Base-by-base conservation (phyloP, 192 early-diverging fungal genomes). In the Backusella sp. region DNA sequence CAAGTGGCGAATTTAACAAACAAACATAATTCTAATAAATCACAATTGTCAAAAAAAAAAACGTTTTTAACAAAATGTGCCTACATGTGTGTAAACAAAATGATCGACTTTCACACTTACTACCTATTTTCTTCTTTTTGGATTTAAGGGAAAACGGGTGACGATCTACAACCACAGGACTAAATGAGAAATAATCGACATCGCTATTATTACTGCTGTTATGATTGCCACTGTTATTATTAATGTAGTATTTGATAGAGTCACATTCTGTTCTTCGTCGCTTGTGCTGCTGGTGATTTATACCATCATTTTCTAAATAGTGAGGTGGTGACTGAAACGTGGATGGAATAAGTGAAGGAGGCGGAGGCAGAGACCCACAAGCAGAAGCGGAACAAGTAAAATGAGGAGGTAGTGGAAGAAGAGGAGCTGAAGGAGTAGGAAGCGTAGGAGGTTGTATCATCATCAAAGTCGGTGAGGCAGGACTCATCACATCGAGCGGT, bases 1-100 rank as follows among this genome's bases (percentile, higher is more conserved):
- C 88, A 84, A 76, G 82, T 81, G 12, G 80, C 83, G 65, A 89
- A 87, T 72, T 84, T 84, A 68, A 86, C 86, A 76, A 88, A 93
- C 5, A 91, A 79, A 11, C 86, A 85, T 26, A 92, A 72, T 26
- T 88, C 85, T 42, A 56, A 56, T 56, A 11, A 73, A 77, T 36
- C 21, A 56, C 21, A 56, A 56, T 21, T 21, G 53, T 56, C 53
- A 56, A 56, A 28, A 32, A 32, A 32, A 32, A 32, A 56, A 26
- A 59, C 17, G 46, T 49, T 49, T 49, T 17, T 49, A 49, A 49
- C 19, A 44, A 44, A 68, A 6, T 49, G 6, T 49, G 14, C 17
- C 66, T 23, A 23, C 37, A 44, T 8, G 68, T 28, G 0, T n/a
- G 1, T 1, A n/a, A 68, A 65, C 17, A 66, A 74, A 52, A 59